These are phyloP conservation scores for Fusarium sp. DNA, from an alignment of 2,329 filamentous ascomycete genomes.

Conservation along the genomic window DNA sequence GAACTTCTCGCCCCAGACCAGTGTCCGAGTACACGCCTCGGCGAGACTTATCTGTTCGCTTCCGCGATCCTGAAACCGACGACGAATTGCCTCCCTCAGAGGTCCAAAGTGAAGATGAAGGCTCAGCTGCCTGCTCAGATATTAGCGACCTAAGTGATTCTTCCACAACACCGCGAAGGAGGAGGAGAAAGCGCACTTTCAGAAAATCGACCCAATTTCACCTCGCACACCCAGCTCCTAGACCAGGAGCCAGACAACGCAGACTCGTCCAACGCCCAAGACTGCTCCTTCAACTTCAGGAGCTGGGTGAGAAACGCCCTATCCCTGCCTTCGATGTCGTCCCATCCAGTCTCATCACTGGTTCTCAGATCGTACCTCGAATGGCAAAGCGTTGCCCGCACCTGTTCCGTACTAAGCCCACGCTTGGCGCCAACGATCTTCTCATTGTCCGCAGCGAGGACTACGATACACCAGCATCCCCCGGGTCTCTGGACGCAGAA, in stretches of 20 bases:
- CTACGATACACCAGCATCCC: constrained; percentile 58
- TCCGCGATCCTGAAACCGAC: constrained; percentile 54
- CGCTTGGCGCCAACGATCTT: constrained; percentile 75
- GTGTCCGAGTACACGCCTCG: constrained; percentile 55
- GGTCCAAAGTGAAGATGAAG: constrained; percentile 61
- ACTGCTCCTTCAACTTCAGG: constrained; percentile 78
- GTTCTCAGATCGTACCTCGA: constrained; percentile 67
- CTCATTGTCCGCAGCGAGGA: constrained; percentile 78
- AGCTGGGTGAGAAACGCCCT: constrained; percentile 70
- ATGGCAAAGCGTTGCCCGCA: constrained; percentile 71
- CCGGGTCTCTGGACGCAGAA: constrained; percentile 56
- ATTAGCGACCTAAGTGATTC: constrained; percentile 60
- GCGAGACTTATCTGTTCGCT: constrained; percentile 60
- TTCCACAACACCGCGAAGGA: constrained; percentile 54
- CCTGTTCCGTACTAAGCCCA: constrained; percentile 71
- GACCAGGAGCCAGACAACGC: constrained; percentile 69
- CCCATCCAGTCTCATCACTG: constrained; percentile 70
- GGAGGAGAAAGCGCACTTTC: constrained; percentile 57
- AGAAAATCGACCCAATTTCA: constrained; percentile 72
- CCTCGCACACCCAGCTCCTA: constrained; percentile 75
- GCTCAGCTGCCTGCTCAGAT: constrained; percentile 55
- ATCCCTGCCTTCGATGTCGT: constrained; percentile 79
- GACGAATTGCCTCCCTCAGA: constrained; percentile 38
- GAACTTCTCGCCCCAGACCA: constrained; percentile 47
- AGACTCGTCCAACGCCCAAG: constrained; percentile 75